Evolutionary conservation across 768 basidiomycete species (phyloP).

Genomic region (Lactifluus pinguis): DNA sequence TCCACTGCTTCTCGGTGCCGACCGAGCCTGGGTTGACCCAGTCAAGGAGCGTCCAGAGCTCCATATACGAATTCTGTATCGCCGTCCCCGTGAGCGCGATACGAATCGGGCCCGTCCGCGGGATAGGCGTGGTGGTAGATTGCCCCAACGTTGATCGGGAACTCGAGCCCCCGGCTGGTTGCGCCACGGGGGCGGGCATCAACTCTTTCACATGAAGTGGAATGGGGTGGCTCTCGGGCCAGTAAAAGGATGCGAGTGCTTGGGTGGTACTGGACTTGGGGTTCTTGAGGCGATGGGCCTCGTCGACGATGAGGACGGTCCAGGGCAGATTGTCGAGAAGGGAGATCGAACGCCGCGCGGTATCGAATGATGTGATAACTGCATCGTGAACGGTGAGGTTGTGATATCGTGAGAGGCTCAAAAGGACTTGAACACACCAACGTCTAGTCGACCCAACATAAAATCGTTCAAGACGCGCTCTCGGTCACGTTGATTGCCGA

Average conservation of each 20-base stretch:
- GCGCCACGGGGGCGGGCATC: neutral
- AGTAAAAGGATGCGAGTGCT: constrained; percentile 66
- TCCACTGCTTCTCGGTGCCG: constrained; percentile 72
- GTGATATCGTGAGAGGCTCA: neutral
- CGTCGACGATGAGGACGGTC: constrained; percentile 76
- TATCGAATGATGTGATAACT: constrained; percentile 81
- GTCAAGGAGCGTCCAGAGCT: constrained; percentile 87
- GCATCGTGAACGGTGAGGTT: neutral
- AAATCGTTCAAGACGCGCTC: constrained; percentile 58
- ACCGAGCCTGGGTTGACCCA: constrained; percentile 82
- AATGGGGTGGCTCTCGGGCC: constrained; percentile 23
- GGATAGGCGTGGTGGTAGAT: neutral
- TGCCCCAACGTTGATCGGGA: neutral
- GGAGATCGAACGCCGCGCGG: constrained; percentile 63
- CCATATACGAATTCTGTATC: constrained; percentile 82
- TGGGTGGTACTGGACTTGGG: constrained; percentile 50
- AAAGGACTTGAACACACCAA: constrained; percentile 43
- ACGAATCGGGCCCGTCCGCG: constrained; percentile 29
- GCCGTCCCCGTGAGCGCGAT: constrained; percentile 85
- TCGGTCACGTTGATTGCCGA: constrained; percentile 43
- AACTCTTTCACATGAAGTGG: constrained; percentile 20
- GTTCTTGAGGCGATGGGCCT: constrained; percentile 88
- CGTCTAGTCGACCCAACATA: constrained; percentile 72
- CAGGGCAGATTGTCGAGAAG: constrained; percentile 58
- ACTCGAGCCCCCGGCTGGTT: neutral